Percentiles rank a stretch among this genome's conserved stretches.
Evolutionary conservation across 1,284 basidiomycete genomes (phyloP).

Genomic region (Ceratobasidium sp.): DNA sequence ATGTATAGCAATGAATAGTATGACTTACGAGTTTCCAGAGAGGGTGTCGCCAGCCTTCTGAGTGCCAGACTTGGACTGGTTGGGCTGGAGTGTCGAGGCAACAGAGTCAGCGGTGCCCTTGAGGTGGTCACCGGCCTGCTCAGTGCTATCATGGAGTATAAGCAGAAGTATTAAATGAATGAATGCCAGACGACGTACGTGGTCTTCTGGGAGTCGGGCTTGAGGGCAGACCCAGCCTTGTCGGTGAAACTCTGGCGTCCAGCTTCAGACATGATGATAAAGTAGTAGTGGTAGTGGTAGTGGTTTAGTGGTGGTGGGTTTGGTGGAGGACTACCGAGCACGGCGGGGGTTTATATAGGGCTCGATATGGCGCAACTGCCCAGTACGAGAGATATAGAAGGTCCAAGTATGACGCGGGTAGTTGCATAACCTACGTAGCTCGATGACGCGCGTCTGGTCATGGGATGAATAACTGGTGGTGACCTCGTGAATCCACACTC

Average conservation of each 20-base stretch:
- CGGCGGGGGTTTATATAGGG: conserved; percentile 21
- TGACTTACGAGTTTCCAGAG: conserved; percentile 56
- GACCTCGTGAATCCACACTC: background rate
- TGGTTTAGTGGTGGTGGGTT: conserved; percentile 10
- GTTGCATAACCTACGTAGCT: conserved; percentile 13
- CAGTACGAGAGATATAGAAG: background rate
- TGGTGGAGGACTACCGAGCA: conserved; percentile 1
- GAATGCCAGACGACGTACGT: conserved; percentile 54
- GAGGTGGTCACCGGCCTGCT: conserved; percentile 54
- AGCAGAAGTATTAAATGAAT: background rate
- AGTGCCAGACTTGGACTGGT: conserved; percentile 52
- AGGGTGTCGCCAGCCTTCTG: conserved; percentile 63
- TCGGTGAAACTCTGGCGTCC: conserved; percentile 65
- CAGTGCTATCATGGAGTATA: conserved; percentile 48
- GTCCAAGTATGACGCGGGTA: background rate
- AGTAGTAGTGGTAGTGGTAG: conserved; percentile 24
- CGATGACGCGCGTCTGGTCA: conserved; percentile 17
- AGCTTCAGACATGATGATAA: conserved; percentile 44
- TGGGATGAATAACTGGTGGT: background rate
- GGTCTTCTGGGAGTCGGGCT: conserved; percentile 67
- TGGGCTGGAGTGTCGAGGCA: conserved; percentile 55
- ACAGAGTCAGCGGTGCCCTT: conserved; percentile 55
- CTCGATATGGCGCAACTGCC: background rate
- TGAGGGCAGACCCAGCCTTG: conserved; percentile 60
- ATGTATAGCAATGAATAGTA: background rate